Percentiles rank a stretch among this genome's conserved stretches.
Evolutionary conservation across 805 yeast species (phyloP).

Genomic region (Teunomyces cretensis): DNA sequence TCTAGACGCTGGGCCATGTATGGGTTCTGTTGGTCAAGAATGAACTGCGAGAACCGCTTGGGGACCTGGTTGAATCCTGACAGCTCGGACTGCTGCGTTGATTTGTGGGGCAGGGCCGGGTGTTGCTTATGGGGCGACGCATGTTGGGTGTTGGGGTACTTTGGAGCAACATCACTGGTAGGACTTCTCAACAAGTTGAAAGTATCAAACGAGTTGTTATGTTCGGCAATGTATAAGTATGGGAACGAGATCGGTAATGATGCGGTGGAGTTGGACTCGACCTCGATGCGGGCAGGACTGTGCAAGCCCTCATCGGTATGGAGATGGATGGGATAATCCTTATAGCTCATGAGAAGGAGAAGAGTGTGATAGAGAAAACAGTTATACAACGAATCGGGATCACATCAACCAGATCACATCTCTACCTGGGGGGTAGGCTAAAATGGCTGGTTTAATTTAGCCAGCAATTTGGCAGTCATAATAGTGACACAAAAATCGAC

Average conservation of each 20-base stretch:
- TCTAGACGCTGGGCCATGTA: conserved; percentile 18
- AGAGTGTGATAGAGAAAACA: not conserved
- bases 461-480: conserved; percentile 3
- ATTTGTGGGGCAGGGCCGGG: not conserved
- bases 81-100: conserved; percentile 1
- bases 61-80: conserved; percentile 37
- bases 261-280: conserved; percentile 24
- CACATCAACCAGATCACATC: no score
- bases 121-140: conserved; percentile 2
- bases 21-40: conserved; percentile 33
- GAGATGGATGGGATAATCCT: conserved; percentile 1
- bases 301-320: not conserved
- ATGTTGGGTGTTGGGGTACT: conserved; percentile 25
- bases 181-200: conserved; percentile 17
- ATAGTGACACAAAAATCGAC: not conserved
- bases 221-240: conserved; percentile 20
- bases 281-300: conserved; percentile 17
- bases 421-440: no score
- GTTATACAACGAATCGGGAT: no score
- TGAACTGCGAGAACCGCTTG: conserved; percentile 39
- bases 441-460: not conserved
- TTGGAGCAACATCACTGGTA: conserved; percentile 12
- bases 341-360: not conserved
- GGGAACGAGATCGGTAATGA: conserved; percentile 32
- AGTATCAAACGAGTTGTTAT: conserved; percentile 25